phyloP scores from a whole-genome alignment of 495 filamentous ascomycete species.

The Trichoderma virens region DNA sequence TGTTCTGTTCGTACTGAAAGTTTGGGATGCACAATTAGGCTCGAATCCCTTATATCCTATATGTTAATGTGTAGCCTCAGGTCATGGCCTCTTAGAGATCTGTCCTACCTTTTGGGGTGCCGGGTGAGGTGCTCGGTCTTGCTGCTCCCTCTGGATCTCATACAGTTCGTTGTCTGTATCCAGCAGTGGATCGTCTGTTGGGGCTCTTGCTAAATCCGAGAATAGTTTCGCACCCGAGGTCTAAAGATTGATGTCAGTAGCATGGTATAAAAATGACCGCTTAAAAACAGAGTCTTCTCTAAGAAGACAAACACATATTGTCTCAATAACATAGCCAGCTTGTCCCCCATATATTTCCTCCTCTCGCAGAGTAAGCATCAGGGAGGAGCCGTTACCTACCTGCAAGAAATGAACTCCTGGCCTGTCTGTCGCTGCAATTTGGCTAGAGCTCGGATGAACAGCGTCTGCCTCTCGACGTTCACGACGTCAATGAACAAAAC shows the following conservation, averaged over 20 bases:
- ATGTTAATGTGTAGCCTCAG: neutral
- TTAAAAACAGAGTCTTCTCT: too few relatives aligned
- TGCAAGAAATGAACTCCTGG: constrained; percentile 37
- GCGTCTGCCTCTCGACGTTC: constrained; percentile 14
- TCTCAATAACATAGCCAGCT: too few relatives aligned
- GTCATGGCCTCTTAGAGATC: neutral
- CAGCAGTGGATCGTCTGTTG: constrained; percentile 27
- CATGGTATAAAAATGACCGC: too few relatives aligned
- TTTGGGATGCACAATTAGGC: constrained; percentile 17
- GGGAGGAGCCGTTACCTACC: constrained; percentile 28
- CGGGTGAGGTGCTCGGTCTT: constrained; percentile 6
- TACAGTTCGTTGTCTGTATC: constrained; percentile 38
- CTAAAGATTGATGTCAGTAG: constrained; percentile 11
- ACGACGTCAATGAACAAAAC: constrained; percentile 33
- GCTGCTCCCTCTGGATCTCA: constrained; percentile 28
- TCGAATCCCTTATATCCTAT: too few relatives aligned
- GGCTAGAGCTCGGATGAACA: constrained; percentile 35
- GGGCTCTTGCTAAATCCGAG: constrained; percentile 20
- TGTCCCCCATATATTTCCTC: neutral
- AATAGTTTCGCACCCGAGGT: constrained; percentile 26
- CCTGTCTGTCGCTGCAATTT: constrained; percentile 33
- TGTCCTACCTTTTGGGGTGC: constrained; percentile 14
- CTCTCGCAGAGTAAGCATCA: constrained; percentile 14
- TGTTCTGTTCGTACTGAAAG: constrained; percentile 24
- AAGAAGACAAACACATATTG: too few relatives aligned